Conservation (phyloP, 2,329 filamentous ascomycete species). For the Cryoendolithus antarcticus region DNA sequence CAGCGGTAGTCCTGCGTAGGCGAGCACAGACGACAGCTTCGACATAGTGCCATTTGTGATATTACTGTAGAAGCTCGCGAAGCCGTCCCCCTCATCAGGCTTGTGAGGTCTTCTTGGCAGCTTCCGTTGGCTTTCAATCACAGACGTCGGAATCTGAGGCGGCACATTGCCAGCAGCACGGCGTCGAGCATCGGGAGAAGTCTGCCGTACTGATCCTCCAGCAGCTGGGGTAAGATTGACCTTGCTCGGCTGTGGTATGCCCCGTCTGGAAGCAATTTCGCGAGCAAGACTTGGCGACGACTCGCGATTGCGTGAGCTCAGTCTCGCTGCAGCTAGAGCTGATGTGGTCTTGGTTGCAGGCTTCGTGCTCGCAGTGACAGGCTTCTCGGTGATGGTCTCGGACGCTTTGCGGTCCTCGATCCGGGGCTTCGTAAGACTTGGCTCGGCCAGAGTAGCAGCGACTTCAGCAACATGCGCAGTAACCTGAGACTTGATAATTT, state of each 20-base stretch:
- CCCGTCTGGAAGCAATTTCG: conserved; percentile 26
- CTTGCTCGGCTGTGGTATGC: conserved; percentile 16
- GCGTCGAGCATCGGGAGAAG: conserved; percentile 20
- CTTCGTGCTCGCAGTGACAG: too few relatives aligned
- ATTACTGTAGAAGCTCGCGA: conserved; percentile 76
- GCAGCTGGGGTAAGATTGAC: conserved; percentile 13
- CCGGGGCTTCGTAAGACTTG: too few relatives aligned
- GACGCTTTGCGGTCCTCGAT: too few relatives aligned
- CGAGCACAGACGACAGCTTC: conserved; percentile 75
- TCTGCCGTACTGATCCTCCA: conserved; percentile 18
- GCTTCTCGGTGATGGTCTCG: too few relatives aligned
- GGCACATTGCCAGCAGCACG: conserved; percentile 7
- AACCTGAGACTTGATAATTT: conserved; percentile 54
- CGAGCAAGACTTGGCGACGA: conserved; percentile 24
- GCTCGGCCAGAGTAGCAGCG: too few relatives aligned
- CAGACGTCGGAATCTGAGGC: conserved; percentile 17
- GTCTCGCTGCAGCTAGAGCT: conserved; percentile 13
- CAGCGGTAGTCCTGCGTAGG: conserved; percentile 83
- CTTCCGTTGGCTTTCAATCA: conserved; percentile 14
- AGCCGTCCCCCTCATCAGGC: conserved; percentile 48
- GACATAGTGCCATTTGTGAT: conserved; percentile 79
- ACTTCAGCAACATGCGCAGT: background rate
- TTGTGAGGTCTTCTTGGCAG: conserved; percentile 7
- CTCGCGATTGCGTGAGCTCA: conserved; percentile 17
- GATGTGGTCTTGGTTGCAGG: conserved; percentile 6